Percentiles rank a stretch among this genome's conserved stretches.
phyloP scores from a whole-genome alignment of 192 early-diverging fungal species.

The Entophlyctis luteolus region DNA sequence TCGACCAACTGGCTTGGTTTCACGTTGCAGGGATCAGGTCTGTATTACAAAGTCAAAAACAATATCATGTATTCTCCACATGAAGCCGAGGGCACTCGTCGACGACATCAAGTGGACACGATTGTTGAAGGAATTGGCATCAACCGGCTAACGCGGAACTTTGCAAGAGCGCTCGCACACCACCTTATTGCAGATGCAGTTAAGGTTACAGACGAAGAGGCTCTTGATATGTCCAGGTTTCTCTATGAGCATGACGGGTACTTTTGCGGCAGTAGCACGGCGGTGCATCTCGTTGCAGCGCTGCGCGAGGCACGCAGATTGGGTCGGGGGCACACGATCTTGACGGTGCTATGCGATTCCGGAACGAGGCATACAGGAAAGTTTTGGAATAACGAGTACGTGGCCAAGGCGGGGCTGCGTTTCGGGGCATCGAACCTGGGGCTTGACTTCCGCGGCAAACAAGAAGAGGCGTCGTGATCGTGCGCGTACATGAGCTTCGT shows the following conservation, averaged over 20 bases:
- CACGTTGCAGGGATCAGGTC: slow-evolving; percentile 69
- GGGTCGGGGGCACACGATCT: slow-evolving; percentile 83
- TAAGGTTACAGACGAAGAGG: slow-evolving; percentile 80
- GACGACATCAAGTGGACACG: slow-evolving; percentile 95
- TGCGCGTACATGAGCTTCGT: no score
- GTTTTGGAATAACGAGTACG: slow-evolving; percentile 66
- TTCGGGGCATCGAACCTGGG: no score
- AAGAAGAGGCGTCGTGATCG: no score
- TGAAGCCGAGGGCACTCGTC: slow-evolving; percentile 84
- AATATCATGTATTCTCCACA: slow-evolving; percentile 83
- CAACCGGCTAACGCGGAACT: slow-evolving; percentile 89
- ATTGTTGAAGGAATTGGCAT: slow-evolving; percentile 95
- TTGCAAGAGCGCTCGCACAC: slow-evolving; percentile 49
- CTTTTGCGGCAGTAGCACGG: slow-evolving; percentile 85
- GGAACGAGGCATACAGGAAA: slow-evolving; percentile 91
- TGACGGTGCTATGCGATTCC: slow-evolving; percentile 86
- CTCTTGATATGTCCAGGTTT: slow-evolving; percentile 83
- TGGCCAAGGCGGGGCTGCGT: slow-evolving; percentile 2
- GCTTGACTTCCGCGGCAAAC: no score
- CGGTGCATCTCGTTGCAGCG: slow-evolving; percentile 90
- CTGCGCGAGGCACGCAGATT: slow-evolving; percentile 69
- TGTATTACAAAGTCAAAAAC: slow-evolving; percentile 87
- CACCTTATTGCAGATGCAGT: slow-evolving; percentile 74
- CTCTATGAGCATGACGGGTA: slow-evolving; percentile 78
- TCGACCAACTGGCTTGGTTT: background rate